Conservation (phyloP, 345 rosid genomes). For the Brassica juncea region DNA sequence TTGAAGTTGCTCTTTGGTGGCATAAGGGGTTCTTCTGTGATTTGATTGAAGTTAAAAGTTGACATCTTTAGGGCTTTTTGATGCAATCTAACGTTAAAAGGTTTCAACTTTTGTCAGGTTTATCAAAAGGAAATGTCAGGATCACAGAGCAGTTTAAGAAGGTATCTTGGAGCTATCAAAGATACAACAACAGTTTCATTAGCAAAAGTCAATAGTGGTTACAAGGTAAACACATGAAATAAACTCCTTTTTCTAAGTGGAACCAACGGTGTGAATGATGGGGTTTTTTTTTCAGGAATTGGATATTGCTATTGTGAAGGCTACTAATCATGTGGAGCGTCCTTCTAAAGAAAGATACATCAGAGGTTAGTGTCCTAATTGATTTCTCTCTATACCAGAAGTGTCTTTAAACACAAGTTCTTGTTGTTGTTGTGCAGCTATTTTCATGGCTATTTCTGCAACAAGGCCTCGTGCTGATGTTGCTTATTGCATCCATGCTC, state of each 20-base stretch:
- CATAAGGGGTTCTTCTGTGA: constrained; percentile 28
- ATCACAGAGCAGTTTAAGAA: constrained; percentile 84
- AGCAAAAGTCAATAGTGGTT: constrained; percentile 96
- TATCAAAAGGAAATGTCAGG: constrained; percentile 61
- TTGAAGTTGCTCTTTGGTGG: constrained; percentile 1
- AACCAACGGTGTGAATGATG: constrained; percentile 7
- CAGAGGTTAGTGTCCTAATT: constrained; percentile 48
- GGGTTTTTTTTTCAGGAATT: constrained; percentile 57
- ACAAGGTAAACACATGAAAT: constrained; percentile 57
- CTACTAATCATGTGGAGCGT: constrained; percentile 91
- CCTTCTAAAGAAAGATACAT: constrained; percentile 90
- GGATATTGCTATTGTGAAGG: constrained; percentile 95
- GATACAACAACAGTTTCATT: constrained; percentile 96
- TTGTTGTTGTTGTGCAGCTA: constrained; percentile 55
- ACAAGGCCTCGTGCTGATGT: constrained; percentile 99
- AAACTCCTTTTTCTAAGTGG: not conserved
- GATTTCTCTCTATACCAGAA: not conserved
- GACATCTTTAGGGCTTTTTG: constrained; percentile 1
- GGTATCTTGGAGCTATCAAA: constrained; percentile 94
- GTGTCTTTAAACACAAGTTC: not conserved
- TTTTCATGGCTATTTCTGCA: constrained; percentile 88
- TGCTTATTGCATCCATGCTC: constrained; percentile 93
- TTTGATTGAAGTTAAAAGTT: constrained; percentile 1
- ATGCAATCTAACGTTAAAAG: not conserved
- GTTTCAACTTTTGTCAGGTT: constrained; percentile 15